These are phyloP conservation scores for Mycena chlorophos DNA, from an alignment of 768 basidiomycete species.

Conservation along the genomic window DNA sequence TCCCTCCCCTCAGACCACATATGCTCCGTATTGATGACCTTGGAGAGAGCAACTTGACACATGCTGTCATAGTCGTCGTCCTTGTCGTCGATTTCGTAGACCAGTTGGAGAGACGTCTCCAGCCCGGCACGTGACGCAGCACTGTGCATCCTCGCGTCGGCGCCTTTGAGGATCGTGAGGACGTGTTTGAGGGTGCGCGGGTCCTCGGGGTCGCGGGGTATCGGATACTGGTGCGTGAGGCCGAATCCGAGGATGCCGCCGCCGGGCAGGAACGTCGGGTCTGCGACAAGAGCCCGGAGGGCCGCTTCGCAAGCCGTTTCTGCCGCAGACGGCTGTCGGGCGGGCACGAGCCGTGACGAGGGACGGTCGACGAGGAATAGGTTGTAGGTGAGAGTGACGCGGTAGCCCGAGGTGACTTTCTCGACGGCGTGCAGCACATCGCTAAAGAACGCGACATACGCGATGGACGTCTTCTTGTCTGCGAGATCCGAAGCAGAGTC, in stretches of 20 bases:
- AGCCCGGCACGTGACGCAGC: slow-evolving; percentile 10
- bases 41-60: neutral
- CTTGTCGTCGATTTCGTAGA: neutral
- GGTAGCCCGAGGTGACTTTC: neutral
- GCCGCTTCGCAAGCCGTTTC: neutral
- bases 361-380: neutral
- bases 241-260: slow-evolving; percentile 39
- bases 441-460: neutral
- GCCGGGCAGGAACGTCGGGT: slow-evolving; percentile 29
- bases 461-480: neutral
- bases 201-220: neutral
- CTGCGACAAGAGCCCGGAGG: slow-evolving; percentile 28
- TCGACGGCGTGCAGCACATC: neutral
- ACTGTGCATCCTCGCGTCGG: slow-evolving; percentile 10
- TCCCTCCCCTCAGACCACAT: neutral
- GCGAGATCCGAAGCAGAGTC: neutral
- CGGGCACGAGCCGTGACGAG: too few relatives aligned
- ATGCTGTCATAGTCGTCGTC: neutral
- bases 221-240: slow-evolving; percentile 36
- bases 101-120: neutral
- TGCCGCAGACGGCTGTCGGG: too few relatives aligned
- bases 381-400: neutral
- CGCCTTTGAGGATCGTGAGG: slow-evolving; percentile 9
- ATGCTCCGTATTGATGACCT: neutral
- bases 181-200: neutral